Evolutionary conservation across 257 asterid genomes (phyloP), one percentile per base, ranked within the genome.

Genomic region (Ophiorrhiza pumila): DNA sequence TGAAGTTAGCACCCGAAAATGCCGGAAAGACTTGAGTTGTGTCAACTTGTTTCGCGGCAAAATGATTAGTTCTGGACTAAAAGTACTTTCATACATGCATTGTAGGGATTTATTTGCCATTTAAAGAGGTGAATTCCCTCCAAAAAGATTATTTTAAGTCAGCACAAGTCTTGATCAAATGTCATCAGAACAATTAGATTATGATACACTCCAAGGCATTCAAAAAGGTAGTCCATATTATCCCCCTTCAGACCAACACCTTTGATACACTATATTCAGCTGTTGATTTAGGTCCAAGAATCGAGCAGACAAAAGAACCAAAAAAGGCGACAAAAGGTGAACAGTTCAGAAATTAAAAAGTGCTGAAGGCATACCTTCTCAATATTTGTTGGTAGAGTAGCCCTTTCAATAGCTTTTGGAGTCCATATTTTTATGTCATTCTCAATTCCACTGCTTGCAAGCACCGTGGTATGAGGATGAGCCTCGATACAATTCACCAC

Each of bases 381-480:
- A 76, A 89, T 84, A 65, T 84, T 83, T 27, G 85, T 77, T 25
- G 98, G 97, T 37, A 89, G 78, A 71, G 65, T 75, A 69, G 96
- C 94, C 83, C 78, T 91, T 53, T 91, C 93, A 67, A 77, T 74
- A 73, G 96, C 86, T 75, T 76, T 90, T 18, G 99, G 97, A 52
- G 78, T 82, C 99, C 99, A 94, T 52, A 91, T 74, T 73, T 90
- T 88, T 72, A 91, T 86, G 84, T 86, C 93, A 75, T 73, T 80
- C 88, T 91, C 98, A 59, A 92, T 85, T 75, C 97, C 99, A 56
- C 96, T 86, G 85, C 96, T 90, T 64, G 97, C 97, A 47, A 94
- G 87, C 72, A 87, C 85, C 2, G 90, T 74, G 53, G 86, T 82
- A 81, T 87, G 93, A 80, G 97, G 97, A 79, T 94, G 99, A 71